Conservation (phyloP, 208 protist genomes). For the Trypanosoma cruzi region DNA sequence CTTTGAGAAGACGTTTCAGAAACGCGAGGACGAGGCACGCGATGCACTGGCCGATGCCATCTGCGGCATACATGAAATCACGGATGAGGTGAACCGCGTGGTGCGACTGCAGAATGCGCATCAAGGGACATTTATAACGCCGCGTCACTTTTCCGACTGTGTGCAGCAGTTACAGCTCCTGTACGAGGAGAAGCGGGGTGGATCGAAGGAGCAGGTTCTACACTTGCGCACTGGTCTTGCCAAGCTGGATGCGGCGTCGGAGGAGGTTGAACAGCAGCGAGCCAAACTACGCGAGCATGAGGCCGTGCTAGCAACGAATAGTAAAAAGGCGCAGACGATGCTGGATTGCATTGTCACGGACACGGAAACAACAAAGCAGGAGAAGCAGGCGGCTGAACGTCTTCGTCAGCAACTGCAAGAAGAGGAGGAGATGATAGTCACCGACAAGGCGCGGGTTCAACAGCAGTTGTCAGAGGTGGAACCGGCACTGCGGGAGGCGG, state of each 20-base stretch:
- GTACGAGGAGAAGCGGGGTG: constrained; percentile 93
- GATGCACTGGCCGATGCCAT: constrained; percentile 85
- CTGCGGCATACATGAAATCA: constrained; percentile 93
- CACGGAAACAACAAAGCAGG: constrained; percentile 85
- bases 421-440: constrained; percentile 78
- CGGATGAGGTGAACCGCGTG: constrained; percentile 81
- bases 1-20: constrained; percentile 44
- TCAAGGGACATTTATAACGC: constrained; percentile 95
- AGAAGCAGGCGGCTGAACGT: constrained; percentile 64
- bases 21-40: constrained; percentile 50
- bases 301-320: constrained; percentile 78
- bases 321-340: constrained; percentile 76
- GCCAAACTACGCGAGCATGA: constrained; percentile 84
- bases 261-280: constrained; percentile 87
- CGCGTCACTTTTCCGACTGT: constrained; percentile 98
- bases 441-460: constrained; percentile 66
- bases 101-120: constrained; percentile 82
- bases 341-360: constrained; percentile 89
- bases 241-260: constrained; percentile 93
- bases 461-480: too few relatives aligned
- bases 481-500: too few relatives aligned
- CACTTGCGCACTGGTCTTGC: constrained; percentile 96
- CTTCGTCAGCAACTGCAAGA: constrained; percentile 85
- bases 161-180: constrained; percentile 95
- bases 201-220: constrained; percentile 94